Percentiles rank a stretch among this genome's conserved stretches.
Evolutionary conservation across 2,329 filamentous ascomycete genomes (phyloP).

Genomic region (Fusarium vanettenii): DNA sequence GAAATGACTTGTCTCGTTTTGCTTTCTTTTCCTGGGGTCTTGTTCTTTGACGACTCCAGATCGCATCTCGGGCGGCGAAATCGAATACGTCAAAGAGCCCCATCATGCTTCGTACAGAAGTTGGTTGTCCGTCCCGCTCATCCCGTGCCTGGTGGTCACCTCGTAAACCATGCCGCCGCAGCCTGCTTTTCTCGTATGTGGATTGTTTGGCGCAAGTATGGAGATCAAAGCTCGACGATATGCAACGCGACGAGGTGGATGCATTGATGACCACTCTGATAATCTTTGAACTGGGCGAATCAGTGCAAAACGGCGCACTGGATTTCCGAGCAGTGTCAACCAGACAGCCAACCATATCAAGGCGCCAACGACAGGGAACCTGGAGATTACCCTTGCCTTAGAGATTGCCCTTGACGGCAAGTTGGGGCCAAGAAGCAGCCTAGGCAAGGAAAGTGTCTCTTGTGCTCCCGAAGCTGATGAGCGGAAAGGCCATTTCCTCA

Average conservation of each 20-base stretch:
- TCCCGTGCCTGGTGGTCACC: slow-evolving; percentile 33
- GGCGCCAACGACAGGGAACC: slow-evolving; percentile 17
- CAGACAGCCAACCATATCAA: slow-evolving; percentile 32
- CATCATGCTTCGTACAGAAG: slow-evolving; percentile 20
- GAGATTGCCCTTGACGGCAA: slow-evolving; percentile 24
- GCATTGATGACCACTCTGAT: slow-evolving; percentile 37
- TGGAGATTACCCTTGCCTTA: slow-evolving; percentile 6
- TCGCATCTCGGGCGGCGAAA: slow-evolving; percentile 29
- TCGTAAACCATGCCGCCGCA: slow-evolving; percentile 43
- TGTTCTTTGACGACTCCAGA: slow-evolving; percentile 6
- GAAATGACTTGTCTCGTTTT: slow-evolving; percentile 25
- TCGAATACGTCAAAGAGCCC: slow-evolving; percentile 35
- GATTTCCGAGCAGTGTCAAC: neutral
- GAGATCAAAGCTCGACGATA: slow-evolving; percentile 17
- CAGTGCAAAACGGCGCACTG: slow-evolving; percentile 13
- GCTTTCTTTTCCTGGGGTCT: neutral
- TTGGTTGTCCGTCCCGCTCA: slow-evolving; percentile 27
- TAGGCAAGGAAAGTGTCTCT: slow-evolving; percentile 8
- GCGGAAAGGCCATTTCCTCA: slow-evolving; percentile 17
- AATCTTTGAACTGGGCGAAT: slow-evolving; percentile 32
- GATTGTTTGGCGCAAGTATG: slow-evolving; percentile 17
- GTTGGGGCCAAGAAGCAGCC: slow-evolving; percentile 4
- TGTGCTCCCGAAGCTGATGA: slow-evolving; percentile 5
- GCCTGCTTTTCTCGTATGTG: slow-evolving; percentile 40
- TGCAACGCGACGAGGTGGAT: slow-evolving; percentile 30